Conservation (phyloP, 202 grass and related monocot genomes). For the Hordeum pubiflorum region DNA sequence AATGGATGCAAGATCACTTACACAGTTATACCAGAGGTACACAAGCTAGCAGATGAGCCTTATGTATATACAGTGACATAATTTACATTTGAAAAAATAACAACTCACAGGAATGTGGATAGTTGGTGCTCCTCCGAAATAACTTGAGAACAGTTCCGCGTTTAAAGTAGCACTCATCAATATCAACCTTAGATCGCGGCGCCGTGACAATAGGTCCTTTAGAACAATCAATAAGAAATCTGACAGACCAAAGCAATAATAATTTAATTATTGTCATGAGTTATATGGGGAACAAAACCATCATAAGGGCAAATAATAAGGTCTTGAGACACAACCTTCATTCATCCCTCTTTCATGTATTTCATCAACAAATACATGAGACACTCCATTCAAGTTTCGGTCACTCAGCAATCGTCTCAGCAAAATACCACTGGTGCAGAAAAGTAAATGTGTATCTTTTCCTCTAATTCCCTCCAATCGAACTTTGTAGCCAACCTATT, state of each 20-base stretch:
- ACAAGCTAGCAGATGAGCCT: slow-evolving; percentile 5
- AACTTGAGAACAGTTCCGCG: slow-evolving; percentile 91
- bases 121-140: slow-evolving; percentile 84
- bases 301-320: background rate
- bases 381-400: slow-evolving; percentile 79
- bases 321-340: slow-evolving; percentile 57
- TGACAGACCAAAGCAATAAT: slow-evolving; percentile 28
- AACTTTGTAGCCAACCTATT: slow-evolving; percentile 99
- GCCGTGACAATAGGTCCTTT: slow-evolving; percentile 79
- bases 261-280: slow-evolving; percentile 5
- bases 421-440: slow-evolving; percentile 98
- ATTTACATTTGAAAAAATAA: slow-evolving; percentile 10
- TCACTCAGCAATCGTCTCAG: slow-evolving; percentile 87
- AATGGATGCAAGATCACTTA: background rate
- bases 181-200: slow-evolving; percentile 89
- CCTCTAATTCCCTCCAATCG: slow-evolving; percentile 91
- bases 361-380: slow-evolving; percentile 99
- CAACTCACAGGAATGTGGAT: slow-evolving; percentile 92
- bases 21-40: slow-evolving; percentile 9
- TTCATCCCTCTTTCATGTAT: slow-evolving; percentile 99
- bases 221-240: slow-evolving; percentile 98
- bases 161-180: slow-evolving; percentile 99
- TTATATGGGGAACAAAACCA: background rate
- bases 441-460: slow-evolving; percentile 97
- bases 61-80: slow-evolving; percentile 8